Base-by-base conservation (phyloP, 2,329 filamentous ascomycete species). In the Nemania sp. region DNA sequence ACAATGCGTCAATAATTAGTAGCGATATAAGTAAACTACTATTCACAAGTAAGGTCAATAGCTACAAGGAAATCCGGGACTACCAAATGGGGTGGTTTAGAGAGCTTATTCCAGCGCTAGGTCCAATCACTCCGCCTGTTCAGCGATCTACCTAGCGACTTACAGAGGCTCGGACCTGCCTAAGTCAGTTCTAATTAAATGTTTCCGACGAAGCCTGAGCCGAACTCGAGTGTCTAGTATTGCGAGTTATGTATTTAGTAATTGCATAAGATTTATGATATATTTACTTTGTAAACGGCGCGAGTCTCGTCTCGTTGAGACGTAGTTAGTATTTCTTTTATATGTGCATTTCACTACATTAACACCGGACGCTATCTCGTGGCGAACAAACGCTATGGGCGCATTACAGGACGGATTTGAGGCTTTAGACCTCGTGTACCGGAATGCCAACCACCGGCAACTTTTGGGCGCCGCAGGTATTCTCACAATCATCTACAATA, bases 111-210 rank as follows among this genome's bases (percentile, higher is more conserved):
- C n/a, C 58, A 61, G 58, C 45, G 22, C 29, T 24, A n/a, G n/a
- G n/a, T n/a, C n/a, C n/a, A n/a, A n/a, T n/a, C n/a, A n/a, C n/a
- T n/a, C n/a, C n/a, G n/a, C n/a, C 29, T 45, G 41, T 45, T 35
- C 11, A 35, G 32, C 32, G 32, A 5, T 35, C 32, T 49, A 13
- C n/a, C 15, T 2, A n/a, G 22, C 45, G 20, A 51, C 29, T 60
- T 60, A 60, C 32, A 61, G 47, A 55, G 51, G 35, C 38, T 41
- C 58, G 59, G 59, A 62, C 59, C 59, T 62, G 59, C 59, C 59
- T 55, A 62, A 62, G 59, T 45, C 20, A 62, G 59, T 15, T 26
- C 20, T 32, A 45, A 29, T 61, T 43, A 26, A 38, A 24, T 41
- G 13, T 20, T 26, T 20, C 43, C 32, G 32, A 35, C 32, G 32